Conservation (phyloP, 306 rosid genomes). For the Cotoneaster glaucophyllus region DNA sequence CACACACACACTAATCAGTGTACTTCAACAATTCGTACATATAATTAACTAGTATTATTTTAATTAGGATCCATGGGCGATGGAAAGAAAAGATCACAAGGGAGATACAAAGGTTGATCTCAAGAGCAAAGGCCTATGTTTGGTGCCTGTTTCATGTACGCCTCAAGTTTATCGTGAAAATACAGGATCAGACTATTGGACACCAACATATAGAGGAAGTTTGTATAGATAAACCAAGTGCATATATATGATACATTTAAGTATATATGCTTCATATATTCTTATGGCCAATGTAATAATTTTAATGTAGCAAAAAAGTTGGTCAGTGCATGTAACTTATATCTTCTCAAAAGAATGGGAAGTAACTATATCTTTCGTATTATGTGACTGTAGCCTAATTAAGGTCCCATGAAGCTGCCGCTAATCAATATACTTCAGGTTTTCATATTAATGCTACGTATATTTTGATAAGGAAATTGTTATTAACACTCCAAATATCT, state of each 20-base stretch:
- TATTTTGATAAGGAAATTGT: too few species aligned
- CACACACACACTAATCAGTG: too few species aligned
- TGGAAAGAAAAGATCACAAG: conserved; percentile 50
- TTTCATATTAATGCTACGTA: too few species aligned
- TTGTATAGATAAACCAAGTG: conserved; percentile 44
- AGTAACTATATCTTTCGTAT: background rate
- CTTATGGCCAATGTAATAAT: background rate
- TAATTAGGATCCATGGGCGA: conserved; percentile 62
- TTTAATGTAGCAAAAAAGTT: background rate
- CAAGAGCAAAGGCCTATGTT: conserved; percentile 74
- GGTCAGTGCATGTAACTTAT: background rate
- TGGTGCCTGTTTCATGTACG: conserved; percentile 76
- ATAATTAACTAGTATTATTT: background rate
- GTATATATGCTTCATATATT: background rate
- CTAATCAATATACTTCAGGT: background rate
- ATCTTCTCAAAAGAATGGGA: background rate
- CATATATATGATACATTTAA: background rate
- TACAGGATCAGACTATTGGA: conserved; percentile 85
- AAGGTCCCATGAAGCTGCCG: background rate
- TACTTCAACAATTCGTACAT: too few species aligned
- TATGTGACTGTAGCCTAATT: too few species aligned
- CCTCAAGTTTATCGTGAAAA: conserved; percentile 76
- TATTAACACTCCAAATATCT: too few species aligned
- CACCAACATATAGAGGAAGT: conserved; percentile 86
- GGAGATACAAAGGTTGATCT: conserved; percentile 55